Percentiles rank a stretch among this genome's conserved stretches.
Evolutionary conservation across 2,329 filamentous ascomycete genomes (phyloP).

Genomic region (Cladosporium cucumerinum): DNA sequence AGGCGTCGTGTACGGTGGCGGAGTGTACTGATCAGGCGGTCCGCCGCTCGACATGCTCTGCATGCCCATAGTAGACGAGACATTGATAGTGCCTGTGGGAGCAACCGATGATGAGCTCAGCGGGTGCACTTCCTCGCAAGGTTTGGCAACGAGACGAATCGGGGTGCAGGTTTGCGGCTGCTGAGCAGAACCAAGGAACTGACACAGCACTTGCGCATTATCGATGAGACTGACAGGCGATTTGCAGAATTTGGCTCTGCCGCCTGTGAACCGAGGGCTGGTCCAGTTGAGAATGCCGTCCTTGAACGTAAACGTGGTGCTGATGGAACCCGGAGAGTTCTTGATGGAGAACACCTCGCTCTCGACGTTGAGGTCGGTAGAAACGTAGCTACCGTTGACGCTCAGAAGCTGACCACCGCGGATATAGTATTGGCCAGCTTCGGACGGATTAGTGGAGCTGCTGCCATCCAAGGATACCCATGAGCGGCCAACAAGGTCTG

Average conservation of each 20-base stretch:
- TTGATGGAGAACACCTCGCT: slow-evolving; percentile 30
- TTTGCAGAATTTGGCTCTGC: slow-evolving; percentile 34
- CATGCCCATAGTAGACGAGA: slow-evolving; percentile 14
- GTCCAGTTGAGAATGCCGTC: slow-evolving; percentile 32
- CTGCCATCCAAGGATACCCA: slow-evolving; percentile 35
- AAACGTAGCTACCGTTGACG: slow-evolving; percentile 25
- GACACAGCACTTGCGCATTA: slow-evolving; percentile 30
- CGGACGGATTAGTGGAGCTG: slow-evolving; percentile 30
- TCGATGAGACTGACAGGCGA: slow-evolving; percentile 25
- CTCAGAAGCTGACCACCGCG: slow-evolving; percentile 26
- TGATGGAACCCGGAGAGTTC: slow-evolving; percentile 26
- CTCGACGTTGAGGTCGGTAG: slow-evolving; percentile 25
- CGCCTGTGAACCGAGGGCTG: slow-evolving; percentile 31
- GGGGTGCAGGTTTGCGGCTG: slow-evolving; percentile 26
- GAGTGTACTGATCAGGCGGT: background rate
- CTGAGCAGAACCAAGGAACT: slow-evolving; percentile 28
- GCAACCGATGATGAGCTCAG: background rate
- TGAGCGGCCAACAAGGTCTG: slow-evolving; percentile 12
- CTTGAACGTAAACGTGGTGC: slow-evolving; percentile 28
- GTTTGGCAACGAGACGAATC: slow-evolving; percentile 27
- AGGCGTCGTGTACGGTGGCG: background rate
- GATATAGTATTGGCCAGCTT: slow-evolving; percentile 33
- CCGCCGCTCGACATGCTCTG: slow-evolving; percentile 16
- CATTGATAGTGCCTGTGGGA: slow-evolving; percentile 5
- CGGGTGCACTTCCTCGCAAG: slow-evolving; percentile 22